These are phyloP conservation scores for Monosporascus cannonballus DNA, from an alignment of 2,329 filamentous ascomycete species.

Conservation along the genomic window DNA sequence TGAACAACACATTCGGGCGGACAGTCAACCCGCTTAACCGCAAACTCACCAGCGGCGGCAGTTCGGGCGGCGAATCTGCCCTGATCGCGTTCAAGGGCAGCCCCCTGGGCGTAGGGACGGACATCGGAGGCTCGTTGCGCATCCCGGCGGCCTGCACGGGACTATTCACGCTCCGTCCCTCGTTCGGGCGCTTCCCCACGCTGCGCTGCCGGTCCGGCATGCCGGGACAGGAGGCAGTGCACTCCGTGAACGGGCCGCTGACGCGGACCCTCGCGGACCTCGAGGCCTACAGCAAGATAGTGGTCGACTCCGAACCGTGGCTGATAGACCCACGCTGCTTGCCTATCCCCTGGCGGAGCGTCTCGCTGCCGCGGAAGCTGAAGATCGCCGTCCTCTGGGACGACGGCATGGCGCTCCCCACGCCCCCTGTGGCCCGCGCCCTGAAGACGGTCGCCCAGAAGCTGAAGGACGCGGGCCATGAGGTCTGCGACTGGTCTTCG, in stretches of 20 bases:
- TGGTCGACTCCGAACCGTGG: conserved; percentile 51
- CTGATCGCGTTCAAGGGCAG: conserved; percentile 54
- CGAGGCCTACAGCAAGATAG: conserved; percentile 43
- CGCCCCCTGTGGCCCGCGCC: conserved; percentile 57
- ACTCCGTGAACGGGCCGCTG: conserved; percentile 59
- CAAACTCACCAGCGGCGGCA: conserved; percentile 55
- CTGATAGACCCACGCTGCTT: conserved; percentile 49
- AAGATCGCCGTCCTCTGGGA: conserved; percentile 58
- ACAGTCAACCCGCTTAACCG: conserved; percentile 58
- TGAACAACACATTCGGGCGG: conserved; percentile 60
- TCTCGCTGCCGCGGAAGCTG: conserved; percentile 32
- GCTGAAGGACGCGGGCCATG: conserved; percentile 40
- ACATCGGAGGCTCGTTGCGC: conserved; percentile 27
- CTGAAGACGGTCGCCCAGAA: conserved; percentile 38
- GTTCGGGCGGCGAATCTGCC: conserved; percentile 61
- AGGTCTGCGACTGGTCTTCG: conserved; percentile 47
- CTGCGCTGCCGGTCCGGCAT: conserved; percentile 48
- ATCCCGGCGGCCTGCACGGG: conserved; percentile 28
- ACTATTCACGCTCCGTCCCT: conserved; percentile 28
- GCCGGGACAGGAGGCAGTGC: conserved; percentile 59
- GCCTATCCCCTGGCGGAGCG: conserved; percentile 49
- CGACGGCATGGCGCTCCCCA: conserved; percentile 59
- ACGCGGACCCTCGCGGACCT: conserved; percentile 50
- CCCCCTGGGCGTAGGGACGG: conserved; percentile 42
- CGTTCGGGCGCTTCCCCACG: conserved; percentile 54